These are phyloP conservation scores for Fusarium verticillioides DNA, from an alignment of 2,329 filamentous ascomycete genomes.

Conservation along the genomic window DNA sequence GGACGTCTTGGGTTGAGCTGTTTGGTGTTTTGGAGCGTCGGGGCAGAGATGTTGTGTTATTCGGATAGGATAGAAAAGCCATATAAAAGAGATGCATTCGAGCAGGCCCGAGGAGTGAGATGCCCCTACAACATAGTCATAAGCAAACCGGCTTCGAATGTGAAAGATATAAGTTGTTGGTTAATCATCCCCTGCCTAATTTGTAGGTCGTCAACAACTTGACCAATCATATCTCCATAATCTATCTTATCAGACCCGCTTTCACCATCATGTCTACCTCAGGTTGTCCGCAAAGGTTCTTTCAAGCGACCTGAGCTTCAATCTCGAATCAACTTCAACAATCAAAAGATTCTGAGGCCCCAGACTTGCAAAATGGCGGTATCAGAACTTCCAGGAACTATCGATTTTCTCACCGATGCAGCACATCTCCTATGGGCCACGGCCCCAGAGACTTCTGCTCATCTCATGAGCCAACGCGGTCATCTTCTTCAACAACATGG, in stretches of 20 bases:
- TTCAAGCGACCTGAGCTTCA: background rate
- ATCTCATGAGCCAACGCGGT: conserved; percentile 66
- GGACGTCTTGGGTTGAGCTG: background rate
- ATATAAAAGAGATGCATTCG: background rate
- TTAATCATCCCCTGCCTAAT: background rate
- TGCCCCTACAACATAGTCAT: background rate
- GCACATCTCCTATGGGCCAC: conserved; percentile 65
- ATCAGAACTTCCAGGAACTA: conserved; percentile 42
- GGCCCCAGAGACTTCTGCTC: conserved; percentile 67
- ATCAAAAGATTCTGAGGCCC: background rate
- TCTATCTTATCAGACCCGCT: conserved; percentile 15
- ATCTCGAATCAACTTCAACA: background rate
- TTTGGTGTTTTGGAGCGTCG: background rate
- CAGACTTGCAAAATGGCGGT: conserved; percentile 25
- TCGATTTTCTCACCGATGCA: conserved; percentile 66
- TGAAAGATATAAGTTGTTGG: conserved; percentile 4
- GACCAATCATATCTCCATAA: conserved; percentile 5
- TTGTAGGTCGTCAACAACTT: background rate
- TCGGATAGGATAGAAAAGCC: background rate
- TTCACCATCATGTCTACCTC: background rate
- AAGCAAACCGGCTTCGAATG: background rate
- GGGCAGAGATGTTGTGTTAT: background rate
- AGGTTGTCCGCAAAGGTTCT: conserved; percentile 28
- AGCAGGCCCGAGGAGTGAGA: background rate
- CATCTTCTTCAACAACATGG: conserved; percentile 61